These are phyloP conservation scores for Ceratocystiopsis sp. DNA, from an alignment of 2,329 filamentous ascomycete species.

Conservation along the genomic window DNA sequence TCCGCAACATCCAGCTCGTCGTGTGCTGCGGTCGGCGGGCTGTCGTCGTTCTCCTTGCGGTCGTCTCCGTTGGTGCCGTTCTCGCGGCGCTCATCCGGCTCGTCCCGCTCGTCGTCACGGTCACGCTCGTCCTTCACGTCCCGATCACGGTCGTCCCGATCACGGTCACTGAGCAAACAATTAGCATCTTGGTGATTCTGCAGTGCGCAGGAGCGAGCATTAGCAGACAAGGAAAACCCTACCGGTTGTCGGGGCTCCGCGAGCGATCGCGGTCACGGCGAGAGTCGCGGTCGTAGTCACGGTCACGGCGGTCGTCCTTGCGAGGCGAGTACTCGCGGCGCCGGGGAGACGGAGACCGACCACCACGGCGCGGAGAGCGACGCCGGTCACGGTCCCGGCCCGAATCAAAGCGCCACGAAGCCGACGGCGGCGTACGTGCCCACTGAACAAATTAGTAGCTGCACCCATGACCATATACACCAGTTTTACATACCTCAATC, in stretches of 20 bases:
- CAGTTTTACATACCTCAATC: constrained; percentile 58
- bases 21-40: constrained; percentile 65
- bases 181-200: too few species aligned
- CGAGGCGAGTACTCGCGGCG: constrained; percentile 73
- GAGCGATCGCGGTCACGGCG: constrained; percentile 60
- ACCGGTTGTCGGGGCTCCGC: constrained; percentile 50
- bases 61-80: constrained; percentile 73
- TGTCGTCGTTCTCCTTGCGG: constrained; percentile 52
- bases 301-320: constrained; percentile 71
- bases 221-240: constrained; percentile 8
- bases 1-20: constrained; percentile 96
- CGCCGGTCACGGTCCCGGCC: constrained; percentile 59
- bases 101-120: constrained; percentile 49
- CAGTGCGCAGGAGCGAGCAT: too few species aligned
- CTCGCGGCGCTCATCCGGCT: constrained; percentile 52
- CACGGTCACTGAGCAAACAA: constrained; percentile 9
- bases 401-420: constrained; percentile 95
- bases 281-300: constrained; percentile 51
- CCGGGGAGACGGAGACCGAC: constrained; percentile 61
- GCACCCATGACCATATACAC: neutral
- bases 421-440: constrained; percentile 93
- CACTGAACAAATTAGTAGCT: constrained; percentile 42
- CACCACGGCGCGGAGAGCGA: constrained; percentile 46
- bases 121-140: constrained; percentile 24
- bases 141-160: constrained; percentile 33